Conservation (phyloP, 495 filamentous ascomycete species). For the Xylaria castorea region DNA sequence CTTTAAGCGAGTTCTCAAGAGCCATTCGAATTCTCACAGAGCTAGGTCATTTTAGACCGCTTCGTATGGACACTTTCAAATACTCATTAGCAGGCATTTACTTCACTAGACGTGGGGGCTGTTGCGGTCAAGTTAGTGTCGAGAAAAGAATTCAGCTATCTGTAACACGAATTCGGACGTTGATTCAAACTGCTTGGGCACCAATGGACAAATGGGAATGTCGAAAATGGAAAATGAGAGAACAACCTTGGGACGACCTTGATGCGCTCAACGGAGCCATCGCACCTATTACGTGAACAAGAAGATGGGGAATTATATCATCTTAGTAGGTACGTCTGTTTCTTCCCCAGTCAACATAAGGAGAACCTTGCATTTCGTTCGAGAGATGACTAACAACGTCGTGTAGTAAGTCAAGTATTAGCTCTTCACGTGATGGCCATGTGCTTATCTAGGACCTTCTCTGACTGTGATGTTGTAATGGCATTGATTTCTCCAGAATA, state of each 20-base stretch:
- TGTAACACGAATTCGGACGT: not conserved
- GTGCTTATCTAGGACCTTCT: not conserved
- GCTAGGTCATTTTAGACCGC: not conserved
- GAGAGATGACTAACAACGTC: not conserved
- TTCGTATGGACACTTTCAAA: not conserved
- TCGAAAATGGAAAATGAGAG: not conserved
- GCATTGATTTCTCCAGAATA: not conserved
- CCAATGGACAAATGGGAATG: not conserved
- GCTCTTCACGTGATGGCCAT: not conserved
- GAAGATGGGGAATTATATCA: not conserved
- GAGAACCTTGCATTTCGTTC: not conserved
- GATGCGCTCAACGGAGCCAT: not conserved
- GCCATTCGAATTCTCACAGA: not conserved
- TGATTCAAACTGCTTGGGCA: not conserved
- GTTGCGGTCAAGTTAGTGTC: not conserved
- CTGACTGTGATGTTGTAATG: not conserved
- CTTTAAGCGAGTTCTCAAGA: not conserved
- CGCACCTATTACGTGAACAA: not conserved
- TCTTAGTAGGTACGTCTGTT: not conserved
- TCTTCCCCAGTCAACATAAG: not conserved
- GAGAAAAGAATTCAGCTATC: not conserved
- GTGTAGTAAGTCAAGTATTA: not conserved
- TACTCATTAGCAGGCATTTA: not conserved
- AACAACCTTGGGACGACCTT: not conserved
- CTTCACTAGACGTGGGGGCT: not conserved